phyloP scores from a whole-genome alignment of 345 rosid species.

The Pistacia atlantica region DNA sequence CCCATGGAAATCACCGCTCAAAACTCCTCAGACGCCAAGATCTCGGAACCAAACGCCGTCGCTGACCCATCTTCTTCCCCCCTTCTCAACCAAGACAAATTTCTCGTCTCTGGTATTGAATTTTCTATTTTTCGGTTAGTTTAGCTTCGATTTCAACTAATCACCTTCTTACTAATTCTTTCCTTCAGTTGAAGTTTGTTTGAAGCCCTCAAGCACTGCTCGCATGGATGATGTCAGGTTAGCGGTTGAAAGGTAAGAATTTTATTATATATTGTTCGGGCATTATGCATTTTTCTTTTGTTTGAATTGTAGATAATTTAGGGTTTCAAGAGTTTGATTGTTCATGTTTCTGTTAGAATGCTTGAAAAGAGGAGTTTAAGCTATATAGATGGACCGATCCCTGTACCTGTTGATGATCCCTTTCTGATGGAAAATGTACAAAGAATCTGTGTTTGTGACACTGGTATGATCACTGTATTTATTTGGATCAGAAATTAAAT shows the following conservation, averaged over 20 bases:
- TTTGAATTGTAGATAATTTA: slow-evolving; percentile 1
- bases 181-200: slow-evolving; percentile 84
- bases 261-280: not conserved
- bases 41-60: slow-evolving; percentile 34
- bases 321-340: not conserved
- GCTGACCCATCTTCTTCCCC: slow-evolving; percentile 36
- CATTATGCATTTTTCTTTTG: not conserved
- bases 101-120: slow-evolving; percentile 66
- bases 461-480: slow-evolving; percentile 47
- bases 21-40: slow-evolving; percentile 21
- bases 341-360: slow-evolving; percentile 55
- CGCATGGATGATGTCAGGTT: slow-evolving; percentile 60
- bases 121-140: not conserved
- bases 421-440: slow-evolving; percentile 76
- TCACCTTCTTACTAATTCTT: not conserved
- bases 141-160: not conserved
- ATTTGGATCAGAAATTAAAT: not conserved
- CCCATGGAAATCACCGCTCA: slow-evolving; percentile 69
- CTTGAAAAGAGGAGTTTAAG: slow-evolving; percentile 87
- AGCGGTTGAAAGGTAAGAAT: slow-evolving; percentile 68
- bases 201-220: slow-evolving; percentile 86
- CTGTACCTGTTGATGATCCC: slow-evolving; percentile 65
- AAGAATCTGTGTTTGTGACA: slow-evolving; percentile 72
- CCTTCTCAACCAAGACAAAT: slow-evolving; percentile 39
- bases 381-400: slow-evolving; percentile 80